Conservation (phyloP, 2,329 filamentous ascomycete species). For the Hypocrella siamensis region DNA sequence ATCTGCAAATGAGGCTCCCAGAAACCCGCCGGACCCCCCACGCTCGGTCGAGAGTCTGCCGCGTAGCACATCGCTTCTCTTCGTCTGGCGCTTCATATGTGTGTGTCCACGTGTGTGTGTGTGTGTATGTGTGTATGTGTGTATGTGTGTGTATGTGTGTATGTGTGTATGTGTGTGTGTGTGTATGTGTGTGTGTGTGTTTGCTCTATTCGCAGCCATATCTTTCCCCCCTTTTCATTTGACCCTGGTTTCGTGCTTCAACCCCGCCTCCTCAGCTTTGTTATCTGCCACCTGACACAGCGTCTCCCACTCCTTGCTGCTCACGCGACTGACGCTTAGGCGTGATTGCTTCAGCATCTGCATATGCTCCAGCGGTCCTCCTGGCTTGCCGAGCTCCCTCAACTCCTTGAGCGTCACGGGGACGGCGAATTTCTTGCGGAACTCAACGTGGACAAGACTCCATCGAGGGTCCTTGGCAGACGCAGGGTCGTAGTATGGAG, state of each 20-base stretch:
- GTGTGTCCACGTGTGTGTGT: no score
- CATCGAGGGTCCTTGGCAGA: conserved; percentile 48
- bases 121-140: no score
- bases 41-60: no score
- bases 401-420: conserved; percentile 58
- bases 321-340: conserved; percentile 63
- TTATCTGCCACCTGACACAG: conserved; percentile 36
- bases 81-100: no score
- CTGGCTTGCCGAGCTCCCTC: conserved; percentile 41
- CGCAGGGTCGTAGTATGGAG: conserved; percentile 70
- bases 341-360: conserved; percentile 72
- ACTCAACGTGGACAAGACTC: conserved; percentile 80
- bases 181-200: no score
- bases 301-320: conserved; percentile 47
- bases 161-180: no score
- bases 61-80: no score
- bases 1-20: no score
- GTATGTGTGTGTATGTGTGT: no score
- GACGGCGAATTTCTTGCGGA: conserved; percentile 64
- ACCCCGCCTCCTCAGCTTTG: conserved; percentile 22
- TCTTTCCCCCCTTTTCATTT: conserved; percentile 6
- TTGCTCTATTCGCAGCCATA: not conserved
- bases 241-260: conserved; percentile 22
- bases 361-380: conserved; percentile 52
- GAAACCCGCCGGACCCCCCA: no score